A percentile compares a stretch with the other conserved stretches of the same genome.
Conservation (phyloP, 2,329 filamentous ascomycete genomes). For the Leptographium procerum region DNA sequence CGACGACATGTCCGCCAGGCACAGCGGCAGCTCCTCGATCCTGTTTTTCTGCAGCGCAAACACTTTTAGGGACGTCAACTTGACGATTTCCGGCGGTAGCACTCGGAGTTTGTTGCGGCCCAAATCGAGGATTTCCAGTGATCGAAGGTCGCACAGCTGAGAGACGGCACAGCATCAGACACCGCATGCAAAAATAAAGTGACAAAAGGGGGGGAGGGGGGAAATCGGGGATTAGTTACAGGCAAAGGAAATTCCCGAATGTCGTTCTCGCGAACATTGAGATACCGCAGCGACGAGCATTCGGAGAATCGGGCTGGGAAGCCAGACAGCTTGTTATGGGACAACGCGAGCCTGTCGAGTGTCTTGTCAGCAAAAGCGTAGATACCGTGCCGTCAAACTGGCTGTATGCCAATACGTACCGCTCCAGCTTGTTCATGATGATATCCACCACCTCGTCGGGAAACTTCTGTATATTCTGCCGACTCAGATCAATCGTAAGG, state of each 20-base stretch:
- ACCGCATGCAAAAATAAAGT: not conserved
- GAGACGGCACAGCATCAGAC: not conserved
- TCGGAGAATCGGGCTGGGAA: constrained; percentile 62
- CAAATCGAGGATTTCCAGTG: constrained; percentile 85
- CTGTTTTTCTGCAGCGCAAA: constrained; percentile 79
- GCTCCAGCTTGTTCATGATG: constrained; percentile 62
- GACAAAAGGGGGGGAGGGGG: not conserved
- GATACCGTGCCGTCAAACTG: too few relatives aligned
- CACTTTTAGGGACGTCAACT: constrained; percentile 76
- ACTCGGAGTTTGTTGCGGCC: constrained; percentile 74
- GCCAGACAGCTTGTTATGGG: constrained; percentile 65
- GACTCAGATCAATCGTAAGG: constrained; percentile 67
- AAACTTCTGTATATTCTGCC: constrained; percentile 59
- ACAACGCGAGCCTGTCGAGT: constrained; percentile 55
- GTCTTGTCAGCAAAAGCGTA: not conserved
- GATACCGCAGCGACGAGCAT: constrained; percentile 66
- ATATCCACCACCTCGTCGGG: constrained; percentile 66
- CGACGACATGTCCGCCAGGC: constrained; percentile 80
- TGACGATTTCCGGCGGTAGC: constrained; percentile 69
- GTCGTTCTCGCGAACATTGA: constrained; percentile 69
- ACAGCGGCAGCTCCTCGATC: constrained; percentile 72
- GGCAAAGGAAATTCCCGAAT: constrained; percentile 51
- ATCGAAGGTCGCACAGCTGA: constrained; percentile 74
- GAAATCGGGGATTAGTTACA: constrained; percentile 24
- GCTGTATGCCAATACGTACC: constrained; percentile 33